These are phyloP conservation scores for Eimeria praecox DNA, from an alignment of 169 alveolate genomes.

Conservation along the genomic window DNA sequence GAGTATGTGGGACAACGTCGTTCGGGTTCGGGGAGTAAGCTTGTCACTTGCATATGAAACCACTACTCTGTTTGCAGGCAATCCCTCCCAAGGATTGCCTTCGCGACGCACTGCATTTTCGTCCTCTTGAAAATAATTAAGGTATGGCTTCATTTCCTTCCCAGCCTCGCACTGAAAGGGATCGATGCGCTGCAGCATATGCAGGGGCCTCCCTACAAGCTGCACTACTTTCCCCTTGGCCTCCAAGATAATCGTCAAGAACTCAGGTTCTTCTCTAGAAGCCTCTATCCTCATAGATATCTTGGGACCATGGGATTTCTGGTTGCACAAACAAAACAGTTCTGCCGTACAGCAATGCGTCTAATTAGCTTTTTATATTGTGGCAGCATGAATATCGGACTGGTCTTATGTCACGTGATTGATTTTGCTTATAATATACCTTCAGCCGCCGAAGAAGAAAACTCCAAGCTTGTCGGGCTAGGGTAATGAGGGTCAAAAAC, in stretches of 20 bases:
- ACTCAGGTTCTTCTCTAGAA: background rate
- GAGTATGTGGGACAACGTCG: conserved; percentile 26
- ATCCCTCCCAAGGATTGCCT: conserved; percentile 27
- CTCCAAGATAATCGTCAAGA: background rate
- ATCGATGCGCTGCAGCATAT: conserved; percentile 60
- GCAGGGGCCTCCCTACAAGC: conserved; percentile 49
- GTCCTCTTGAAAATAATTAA: conserved; percentile 38
- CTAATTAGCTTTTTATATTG: background rate
- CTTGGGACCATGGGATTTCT: conserved; percentile 68
- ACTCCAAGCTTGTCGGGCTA: conserved; percentile 62
- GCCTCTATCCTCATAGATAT: background rate
- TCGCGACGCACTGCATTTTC: background rate
- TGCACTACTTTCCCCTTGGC: conserved; percentile 34
- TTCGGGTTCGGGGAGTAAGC: background rate
- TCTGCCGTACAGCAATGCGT: background rate
- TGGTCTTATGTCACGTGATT: background rate
- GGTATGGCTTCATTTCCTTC: background rate
- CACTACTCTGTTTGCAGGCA: conserved; percentile 56
- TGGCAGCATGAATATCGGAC: background rate
- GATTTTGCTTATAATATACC: background rate
- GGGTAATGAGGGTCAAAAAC: conserved; percentile 37
- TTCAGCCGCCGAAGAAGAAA: conserved; percentile 40
- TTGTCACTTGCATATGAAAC: conserved; percentile 26
- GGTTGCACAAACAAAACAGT: background rate
- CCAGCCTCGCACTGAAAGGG: conserved; percentile 37